These are phyloP conservation scores for Erodium trifolium DNA, from an alignment of 441 rosid species.

Conservation along the genomic window DNA sequence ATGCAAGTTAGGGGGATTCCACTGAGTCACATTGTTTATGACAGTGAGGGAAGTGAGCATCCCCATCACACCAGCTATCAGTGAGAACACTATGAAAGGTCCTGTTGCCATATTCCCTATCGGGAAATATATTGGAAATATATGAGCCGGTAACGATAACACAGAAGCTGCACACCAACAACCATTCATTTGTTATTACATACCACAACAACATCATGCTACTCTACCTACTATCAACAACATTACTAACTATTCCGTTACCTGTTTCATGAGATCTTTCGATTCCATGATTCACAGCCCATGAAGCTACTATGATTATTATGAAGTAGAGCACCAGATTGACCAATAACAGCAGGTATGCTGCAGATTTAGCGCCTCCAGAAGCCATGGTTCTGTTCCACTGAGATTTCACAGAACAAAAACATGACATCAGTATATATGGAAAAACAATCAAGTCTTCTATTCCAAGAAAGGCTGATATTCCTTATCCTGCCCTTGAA, in stretches of 20 bases:
- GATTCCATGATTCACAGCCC: constrained; percentile 73
- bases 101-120: constrained; percentile 87
- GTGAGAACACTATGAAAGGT: constrained; percentile 52
- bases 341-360: constrained; percentile 46
- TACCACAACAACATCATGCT: too few relatives aligned
- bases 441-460: constrained; percentile 18
- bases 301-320: constrained; percentile 47
- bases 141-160: constrained; percentile 52
- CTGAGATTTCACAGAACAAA: background rate
- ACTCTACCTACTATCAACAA: too few relatives aligned
- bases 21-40: constrained; percentile 35
- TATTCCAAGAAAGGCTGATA: constrained; percentile 27
- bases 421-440: constrained; percentile 19
- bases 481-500: constrained; percentile 24
- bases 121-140: constrained; percentile 78
- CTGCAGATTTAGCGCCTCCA: constrained; percentile 52
- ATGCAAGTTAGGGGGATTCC: constrained; percentile 42
- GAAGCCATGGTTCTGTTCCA: constrained; percentile 41
- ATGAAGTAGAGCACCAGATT: constrained; percentile 60
- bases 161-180: constrained; percentile 45
- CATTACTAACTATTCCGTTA: constrained; percentile 13
- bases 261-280: constrained; percentile 50
- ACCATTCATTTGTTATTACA: background rate
- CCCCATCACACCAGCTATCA: constrained; percentile 72
- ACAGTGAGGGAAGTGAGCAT: constrained; percentile 66